These are phyloP conservation scores for Santalum album DNA, from an alignment of 164 flowering plant genomes.

Conservation along the genomic window DNA sequence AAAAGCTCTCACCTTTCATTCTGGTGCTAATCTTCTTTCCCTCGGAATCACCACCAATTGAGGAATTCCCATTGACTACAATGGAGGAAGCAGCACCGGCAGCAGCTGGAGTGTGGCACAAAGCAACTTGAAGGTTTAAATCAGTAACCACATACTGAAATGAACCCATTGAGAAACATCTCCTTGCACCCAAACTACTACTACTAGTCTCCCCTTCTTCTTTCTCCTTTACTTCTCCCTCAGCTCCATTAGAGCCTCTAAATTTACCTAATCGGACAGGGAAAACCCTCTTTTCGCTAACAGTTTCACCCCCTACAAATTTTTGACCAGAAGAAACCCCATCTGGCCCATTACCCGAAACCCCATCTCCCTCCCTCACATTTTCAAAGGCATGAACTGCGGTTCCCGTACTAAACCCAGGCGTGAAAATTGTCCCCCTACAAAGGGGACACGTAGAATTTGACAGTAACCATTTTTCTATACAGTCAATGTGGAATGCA, in stretches of 20 bases:
- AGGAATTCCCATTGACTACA: conserved; percentile 20
- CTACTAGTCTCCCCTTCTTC: conserved; percentile 44
- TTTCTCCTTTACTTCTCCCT: conserved; percentile 5
- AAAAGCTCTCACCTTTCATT: conserved; percentile 62
- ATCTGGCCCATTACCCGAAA: conserved; percentile 14
- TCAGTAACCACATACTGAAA: conserved; percentile 57
- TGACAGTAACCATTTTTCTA: conserved; percentile 62
- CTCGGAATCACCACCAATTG: conserved; percentile 26
- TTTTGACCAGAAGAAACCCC: conserved; percentile 19
- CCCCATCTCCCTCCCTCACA: conserved; percentile 23
- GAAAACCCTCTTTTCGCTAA: conserved; percentile 39
- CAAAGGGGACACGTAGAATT: conserved; percentile 72
- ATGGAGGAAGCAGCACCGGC: neutral
- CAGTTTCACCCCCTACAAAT: conserved; percentile 15
- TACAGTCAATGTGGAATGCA: conserved; percentile 65
- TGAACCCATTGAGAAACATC: conserved; percentile 72
- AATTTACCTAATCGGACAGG: conserved; percentile 61
- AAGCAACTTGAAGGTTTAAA: conserved; percentile 43
- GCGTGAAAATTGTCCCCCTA: conserved; percentile 37
- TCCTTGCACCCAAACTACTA: conserved; percentile 50
- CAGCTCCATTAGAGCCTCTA: conserved; percentile 21
- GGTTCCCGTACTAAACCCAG: conserved; percentile 31
- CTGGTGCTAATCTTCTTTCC: conserved; percentile 41
- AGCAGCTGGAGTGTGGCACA: conserved; percentile 15
- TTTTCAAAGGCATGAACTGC: conserved; percentile 33